Conservation (phyloP, 164 flowering plant genomes). For the Liriodendron chinense region DNA sequence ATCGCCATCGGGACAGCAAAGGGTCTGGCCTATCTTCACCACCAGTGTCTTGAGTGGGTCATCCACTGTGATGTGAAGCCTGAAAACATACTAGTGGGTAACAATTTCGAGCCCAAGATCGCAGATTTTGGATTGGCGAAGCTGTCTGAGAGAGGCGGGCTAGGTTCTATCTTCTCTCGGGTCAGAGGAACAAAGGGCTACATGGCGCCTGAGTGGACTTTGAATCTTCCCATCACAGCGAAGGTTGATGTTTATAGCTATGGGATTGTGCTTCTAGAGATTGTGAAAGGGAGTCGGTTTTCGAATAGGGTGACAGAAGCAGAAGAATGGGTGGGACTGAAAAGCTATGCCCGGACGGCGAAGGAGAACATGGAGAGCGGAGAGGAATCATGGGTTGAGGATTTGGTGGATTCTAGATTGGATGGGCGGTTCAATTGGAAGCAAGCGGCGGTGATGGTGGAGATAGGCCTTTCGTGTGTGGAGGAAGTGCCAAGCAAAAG, state of each 20-base stretch:
- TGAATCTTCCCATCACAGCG: slow-evolving; percentile 15
- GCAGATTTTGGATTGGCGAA: slow-evolving; percentile 22
- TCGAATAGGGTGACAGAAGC: slow-evolving; percentile 7
- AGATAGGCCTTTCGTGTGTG: neutral
- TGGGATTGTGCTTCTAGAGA: slow-evolving; percentile 17
- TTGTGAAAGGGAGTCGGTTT: slow-evolving; percentile 17
- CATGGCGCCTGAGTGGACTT: slow-evolving; percentile 20
- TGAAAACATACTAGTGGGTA: slow-evolving; percentile 20
- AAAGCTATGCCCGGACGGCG: neutral
- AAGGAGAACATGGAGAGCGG: slow-evolving; percentile 3
- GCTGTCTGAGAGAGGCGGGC: slow-evolving; percentile 10
- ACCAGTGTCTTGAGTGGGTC: slow-evolving; percentile 26
- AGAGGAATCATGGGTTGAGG: neutral
- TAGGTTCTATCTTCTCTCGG: slow-evolving; percentile 12
- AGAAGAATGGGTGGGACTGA: slow-evolving; percentile 5
- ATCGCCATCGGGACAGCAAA: slow-evolving; percentile 17
- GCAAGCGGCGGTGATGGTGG: slow-evolving; percentile 1
- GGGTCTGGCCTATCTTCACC: slow-evolving; percentile 22
- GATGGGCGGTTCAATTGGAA: neutral
- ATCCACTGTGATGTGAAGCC: slow-evolving; percentile 25
- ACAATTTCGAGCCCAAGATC: slow-evolving; percentile 16
- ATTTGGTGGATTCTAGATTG: neutral
- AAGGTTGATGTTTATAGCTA: slow-evolving; percentile 23
- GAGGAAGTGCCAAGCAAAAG: slow-evolving; percentile 4
- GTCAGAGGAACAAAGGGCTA: slow-evolving; percentile 22